phyloP scores from a whole-genome alignment of 176 grass and related monocot species.

The Rhynchospora tenuis region DNA sequence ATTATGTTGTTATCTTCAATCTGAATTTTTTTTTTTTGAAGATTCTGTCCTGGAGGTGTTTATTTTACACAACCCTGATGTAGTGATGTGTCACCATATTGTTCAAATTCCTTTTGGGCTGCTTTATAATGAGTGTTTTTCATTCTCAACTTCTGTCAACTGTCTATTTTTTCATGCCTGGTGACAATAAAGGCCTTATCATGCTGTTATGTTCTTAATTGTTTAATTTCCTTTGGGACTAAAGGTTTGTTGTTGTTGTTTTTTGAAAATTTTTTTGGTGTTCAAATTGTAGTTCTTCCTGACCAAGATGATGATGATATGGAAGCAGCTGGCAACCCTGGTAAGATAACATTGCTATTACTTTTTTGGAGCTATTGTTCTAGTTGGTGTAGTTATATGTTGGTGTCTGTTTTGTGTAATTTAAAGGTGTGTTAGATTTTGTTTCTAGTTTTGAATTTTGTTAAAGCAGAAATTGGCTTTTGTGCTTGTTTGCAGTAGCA shows the following conservation, averaged over 20 bases:
- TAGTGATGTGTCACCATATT: no score
- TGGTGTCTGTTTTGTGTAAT: background rate
- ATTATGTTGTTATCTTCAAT: no score
- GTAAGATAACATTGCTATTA: constrained; percentile 4
- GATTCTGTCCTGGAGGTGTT: no score
- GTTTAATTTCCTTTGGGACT: no score
- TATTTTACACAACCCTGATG: no score
- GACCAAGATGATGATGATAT: constrained; percentile 30
- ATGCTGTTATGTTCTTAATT: background rate
- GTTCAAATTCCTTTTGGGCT: no score
- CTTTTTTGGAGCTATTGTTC: background rate
- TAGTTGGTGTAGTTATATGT: background rate
- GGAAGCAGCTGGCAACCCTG: constrained; percentile 8
- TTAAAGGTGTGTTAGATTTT: background rate
- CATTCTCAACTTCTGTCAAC: background rate
- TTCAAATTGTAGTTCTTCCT: constrained; percentile 20
- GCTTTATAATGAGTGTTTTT: background rate
- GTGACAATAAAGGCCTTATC: background rate
- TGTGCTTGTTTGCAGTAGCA: constrained; percentile 11
- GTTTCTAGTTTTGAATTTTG: background rate
- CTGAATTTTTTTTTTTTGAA: no score
- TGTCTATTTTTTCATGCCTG: background rate
- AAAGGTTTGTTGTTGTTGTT: no score
- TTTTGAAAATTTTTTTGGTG: constrained; percentile 1
- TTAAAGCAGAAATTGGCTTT: background rate